Percentiles rank a stretch among this genome's conserved stretches.
Conservation (phyloP, 371 early-diverging fungal species). For the Mortierella sp. region DNA sequence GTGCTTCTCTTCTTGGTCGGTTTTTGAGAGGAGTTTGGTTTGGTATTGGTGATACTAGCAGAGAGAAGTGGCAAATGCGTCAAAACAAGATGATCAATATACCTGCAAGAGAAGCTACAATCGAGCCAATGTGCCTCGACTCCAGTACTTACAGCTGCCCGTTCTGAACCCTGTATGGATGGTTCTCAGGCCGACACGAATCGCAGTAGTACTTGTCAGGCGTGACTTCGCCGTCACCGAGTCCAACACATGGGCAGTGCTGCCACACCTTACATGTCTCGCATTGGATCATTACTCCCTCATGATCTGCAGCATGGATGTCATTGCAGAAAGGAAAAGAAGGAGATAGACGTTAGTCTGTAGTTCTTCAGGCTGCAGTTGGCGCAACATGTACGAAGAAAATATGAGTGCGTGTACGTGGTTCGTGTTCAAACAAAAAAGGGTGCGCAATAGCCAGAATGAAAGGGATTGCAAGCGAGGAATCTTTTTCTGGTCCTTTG, state of each 20-base stretch:
- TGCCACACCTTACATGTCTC: constrained; percentile 93
- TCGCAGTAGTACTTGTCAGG: constrained; percentile 93
- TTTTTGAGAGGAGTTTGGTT: constrained; percentile 18
- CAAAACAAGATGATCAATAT: neutral
- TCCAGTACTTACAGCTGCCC: constrained; percentile 49
- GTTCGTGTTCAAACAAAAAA: neutral
- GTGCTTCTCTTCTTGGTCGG: constrained; percentile 65
- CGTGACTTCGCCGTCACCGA: constrained; percentile 71
- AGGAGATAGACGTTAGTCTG: neutral
- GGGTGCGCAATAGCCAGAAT: neutral
- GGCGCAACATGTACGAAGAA: neutral
- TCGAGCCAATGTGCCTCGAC: too few relatives aligned
- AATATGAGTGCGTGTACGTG: neutral
- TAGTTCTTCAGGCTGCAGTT: neutral
- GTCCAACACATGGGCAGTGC: constrained; percentile 87
- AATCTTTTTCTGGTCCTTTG: neutral
- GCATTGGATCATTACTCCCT: constrained; percentile 90
- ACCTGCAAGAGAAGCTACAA: too few relatives aligned
- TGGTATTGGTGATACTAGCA: constrained; percentile 22
- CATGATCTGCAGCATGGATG: constrained; percentile 61
- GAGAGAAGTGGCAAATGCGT: neutral
- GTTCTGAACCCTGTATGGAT: constrained; percentile 64
- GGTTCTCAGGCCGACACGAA: constrained; percentile 82
- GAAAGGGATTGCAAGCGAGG: neutral
- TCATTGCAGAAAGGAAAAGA: constrained; percentile 1